These are phyloP conservation scores for Arthroderma sp. DNA, from an alignment of 2,329 filamentous ascomycete species.

Conservation along the genomic window DNA sequence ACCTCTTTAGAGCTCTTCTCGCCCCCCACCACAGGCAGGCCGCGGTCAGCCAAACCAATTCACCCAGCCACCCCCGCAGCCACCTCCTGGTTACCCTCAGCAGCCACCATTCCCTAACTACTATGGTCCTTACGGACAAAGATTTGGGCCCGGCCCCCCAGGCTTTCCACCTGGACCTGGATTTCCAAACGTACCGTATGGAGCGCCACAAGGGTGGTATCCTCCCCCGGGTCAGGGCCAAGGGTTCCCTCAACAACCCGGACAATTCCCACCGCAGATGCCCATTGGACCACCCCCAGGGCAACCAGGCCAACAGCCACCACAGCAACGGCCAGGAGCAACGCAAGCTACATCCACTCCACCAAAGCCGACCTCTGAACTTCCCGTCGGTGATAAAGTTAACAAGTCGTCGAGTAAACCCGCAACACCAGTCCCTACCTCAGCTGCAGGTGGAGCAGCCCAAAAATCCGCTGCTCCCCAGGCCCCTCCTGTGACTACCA, in stretches of 20 bases:
- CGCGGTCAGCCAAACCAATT: constrained; percentile 30
- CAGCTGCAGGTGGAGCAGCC: constrained; percentile 12
- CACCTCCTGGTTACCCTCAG: constrained; percentile 27
- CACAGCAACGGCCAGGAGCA: constrained; percentile 22
- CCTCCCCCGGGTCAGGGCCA: constrained; percentile 61
- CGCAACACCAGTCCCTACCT: constrained; percentile 20
- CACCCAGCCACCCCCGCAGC: constrained; percentile 27
- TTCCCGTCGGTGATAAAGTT: constrained; percentile 27
- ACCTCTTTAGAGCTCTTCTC: constrained; percentile 27
- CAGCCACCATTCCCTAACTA: constrained; percentile 31
- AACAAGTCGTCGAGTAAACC: constrained; percentile 24
- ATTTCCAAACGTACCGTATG: constrained; percentile 65
- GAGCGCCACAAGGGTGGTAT: constrained; percentile 63
- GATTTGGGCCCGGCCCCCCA: constrained; percentile 29
- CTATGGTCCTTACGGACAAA: constrained; percentile 34
- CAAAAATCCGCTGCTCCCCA: constrained; percentile 16
- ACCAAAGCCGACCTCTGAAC: constrained; percentile 29
- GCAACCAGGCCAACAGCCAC: constrained; percentile 17
- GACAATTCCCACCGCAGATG: constrained; percentile 48
- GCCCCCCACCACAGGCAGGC: constrained; percentile 28
- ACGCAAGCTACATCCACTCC: constrained; percentile 17
- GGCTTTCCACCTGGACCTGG: constrained; percentile 43
- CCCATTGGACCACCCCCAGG: constrained; percentile 44
- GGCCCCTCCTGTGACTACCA: constrained; percentile 18
- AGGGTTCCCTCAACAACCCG: constrained; percentile 56